phyloP scores from a whole-genome alignment of 1,284 basidiomycete species.

The Agroathelia rolfsii region DNA sequence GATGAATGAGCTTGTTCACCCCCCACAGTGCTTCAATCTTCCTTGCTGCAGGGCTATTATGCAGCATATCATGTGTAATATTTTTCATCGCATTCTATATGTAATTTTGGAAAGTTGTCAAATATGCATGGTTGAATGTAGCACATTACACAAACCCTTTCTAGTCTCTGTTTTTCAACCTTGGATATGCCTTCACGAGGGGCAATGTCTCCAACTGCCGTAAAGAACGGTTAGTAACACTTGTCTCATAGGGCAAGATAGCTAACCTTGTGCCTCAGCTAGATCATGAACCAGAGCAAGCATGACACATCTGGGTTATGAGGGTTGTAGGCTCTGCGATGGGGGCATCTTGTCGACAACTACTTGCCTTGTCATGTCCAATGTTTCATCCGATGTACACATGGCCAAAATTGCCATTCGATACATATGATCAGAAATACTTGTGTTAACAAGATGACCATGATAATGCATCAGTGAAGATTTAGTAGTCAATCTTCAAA shows the following conservation, averaged over 20 bases:
- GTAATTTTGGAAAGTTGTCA: no score
- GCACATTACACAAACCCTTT: slow-evolving; percentile 39
- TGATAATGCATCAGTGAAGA: background rate
- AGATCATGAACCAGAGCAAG: slow-evolving; percentile 91
- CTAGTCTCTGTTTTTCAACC: slow-evolving; percentile 69
- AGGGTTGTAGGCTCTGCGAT: no score
- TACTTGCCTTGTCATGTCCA: slow-evolving; percentile 71
- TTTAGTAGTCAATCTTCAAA: background rate
- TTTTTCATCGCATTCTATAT: slow-evolving; percentile 89
- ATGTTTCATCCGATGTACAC: slow-evolving; percentile 58
- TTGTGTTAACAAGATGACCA: slow-evolving; percentile 24
- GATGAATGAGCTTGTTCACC: slow-evolving; percentile 29
- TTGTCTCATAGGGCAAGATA: background rate
- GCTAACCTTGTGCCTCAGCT: slow-evolving; percentile 81
- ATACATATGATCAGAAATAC: slow-evolving; percentile 97
- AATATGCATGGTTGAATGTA: background rate
- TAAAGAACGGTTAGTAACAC: no score
- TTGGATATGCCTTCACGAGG: slow-evolving; percentile 83
- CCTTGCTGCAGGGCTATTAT: slow-evolving; percentile 68
- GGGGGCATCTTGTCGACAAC: no score
- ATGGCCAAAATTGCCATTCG: slow-evolving; percentile 90
- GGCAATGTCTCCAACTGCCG: slow-evolving; percentile 88
- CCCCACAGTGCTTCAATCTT: slow-evolving; percentile 76
- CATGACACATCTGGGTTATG: slow-evolving; percentile 65
- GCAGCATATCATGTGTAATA: slow-evolving; percentile 85